These are phyloP conservation scores for Pittosporum tobira DNA, from an alignment of 129 eudicot species.

Conservation along the genomic window DNA sequence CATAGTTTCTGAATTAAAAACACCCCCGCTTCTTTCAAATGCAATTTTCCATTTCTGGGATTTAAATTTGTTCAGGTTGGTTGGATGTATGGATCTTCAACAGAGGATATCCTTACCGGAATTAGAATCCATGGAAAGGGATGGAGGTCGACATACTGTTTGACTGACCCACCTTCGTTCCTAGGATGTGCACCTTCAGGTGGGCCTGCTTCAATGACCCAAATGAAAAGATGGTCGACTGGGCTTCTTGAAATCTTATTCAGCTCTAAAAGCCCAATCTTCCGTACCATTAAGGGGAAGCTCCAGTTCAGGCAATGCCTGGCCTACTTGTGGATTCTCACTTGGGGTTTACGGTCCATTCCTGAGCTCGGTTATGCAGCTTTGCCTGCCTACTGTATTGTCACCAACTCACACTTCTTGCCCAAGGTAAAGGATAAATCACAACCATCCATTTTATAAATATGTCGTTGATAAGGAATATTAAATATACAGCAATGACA, in stretches of 20 bases:
- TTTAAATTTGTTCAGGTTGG: constrained; percentile 30
- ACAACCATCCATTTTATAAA: not conserved
- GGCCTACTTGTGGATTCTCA: constrained; percentile 24
- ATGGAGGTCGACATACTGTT: constrained; percentile 27
- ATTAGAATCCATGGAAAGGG: constrained; percentile 38
- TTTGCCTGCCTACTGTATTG: constrained; percentile 44
- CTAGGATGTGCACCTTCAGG: constrained; percentile 42
- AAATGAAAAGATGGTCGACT: constrained; percentile 43
- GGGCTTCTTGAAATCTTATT: constrained; percentile 40
- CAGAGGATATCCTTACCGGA: constrained; percentile 46
- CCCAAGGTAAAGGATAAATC: constrained; percentile 26
- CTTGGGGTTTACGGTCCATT: constrained; percentile 37
- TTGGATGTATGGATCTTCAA: constrained; percentile 46
- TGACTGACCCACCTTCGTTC: constrained; percentile 27
- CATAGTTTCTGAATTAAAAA: no score
- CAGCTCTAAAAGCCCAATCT: constrained; percentile 27
- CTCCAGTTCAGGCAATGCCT: constrained; percentile 47
- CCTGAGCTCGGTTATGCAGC: constrained; percentile 33
- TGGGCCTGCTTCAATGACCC: constrained; percentile 30
- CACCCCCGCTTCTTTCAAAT: no score
- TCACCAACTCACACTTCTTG: constrained; percentile 31
- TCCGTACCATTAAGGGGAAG: constrained; percentile 25
- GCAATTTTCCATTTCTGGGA: no score
- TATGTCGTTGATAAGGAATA: no score
- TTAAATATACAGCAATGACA: no score